Evolutionary conservation across 257 asterid genomes (phyloP), one percentile per base, ranked within the genome.

Genomic region (Scutellaria barbata): DNA sequence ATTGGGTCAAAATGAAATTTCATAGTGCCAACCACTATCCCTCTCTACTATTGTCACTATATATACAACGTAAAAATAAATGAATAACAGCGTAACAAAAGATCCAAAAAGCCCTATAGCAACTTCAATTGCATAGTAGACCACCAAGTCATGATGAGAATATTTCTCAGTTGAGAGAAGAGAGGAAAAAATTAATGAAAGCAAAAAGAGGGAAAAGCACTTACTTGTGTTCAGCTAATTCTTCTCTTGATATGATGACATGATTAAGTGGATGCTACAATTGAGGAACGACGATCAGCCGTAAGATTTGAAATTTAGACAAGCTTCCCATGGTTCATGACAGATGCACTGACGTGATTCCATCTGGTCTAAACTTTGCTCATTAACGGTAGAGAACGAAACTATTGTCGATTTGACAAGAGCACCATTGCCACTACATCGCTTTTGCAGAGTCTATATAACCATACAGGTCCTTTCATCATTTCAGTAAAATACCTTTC

Each of bases 131-230:
- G 35, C 35, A 30, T 30, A 1, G 35, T 2, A 30, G 35, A 30
- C 16, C 22, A n/a, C n/a, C 78, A 66, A 56, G 73, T 56, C 37
- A 68, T 75, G 47, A 59, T 48, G 79, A 37, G 41, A 58, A 58
- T 55, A 37, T 65, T 59, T 22, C 63, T 61, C 63, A 50, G 5
- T 30, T 30, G 35, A 30, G 35, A 30, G 5, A 30, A 30, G 35
- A 30, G 35, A 2, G 0, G 35, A 4, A 30, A 10, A 13, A 60
- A 22, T 2, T 1, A 66, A 7, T 3, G 35, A 4, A 43, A 4
- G 1, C 5, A 25, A 18, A 18, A 18, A 68, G 17, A 43, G 17
- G 47, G 6, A 55, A 51, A 11, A 8, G 37, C 35, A 17, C 57
- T 20, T 41, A n/a, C 56, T 20, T 69, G 35, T 30, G 5, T 30